A percentile compares a stretch with the other conserved stretches of the same genome.
phyloP scores from a whole-genome alignment of 805 yeast species.

The Metschnikowia cubensis region DNA sequence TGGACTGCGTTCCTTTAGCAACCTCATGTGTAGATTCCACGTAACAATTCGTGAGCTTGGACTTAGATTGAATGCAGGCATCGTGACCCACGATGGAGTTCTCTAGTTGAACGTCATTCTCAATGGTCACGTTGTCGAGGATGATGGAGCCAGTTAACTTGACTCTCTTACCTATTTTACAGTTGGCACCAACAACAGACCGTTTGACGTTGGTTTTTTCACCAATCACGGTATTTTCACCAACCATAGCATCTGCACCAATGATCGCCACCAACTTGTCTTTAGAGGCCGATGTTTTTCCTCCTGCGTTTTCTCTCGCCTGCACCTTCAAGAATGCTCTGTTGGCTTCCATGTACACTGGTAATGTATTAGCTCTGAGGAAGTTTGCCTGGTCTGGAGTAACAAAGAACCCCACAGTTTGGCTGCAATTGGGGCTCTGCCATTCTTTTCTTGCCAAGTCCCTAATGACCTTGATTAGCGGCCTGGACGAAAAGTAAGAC shows the following conservation, averaged over 20 bases:
- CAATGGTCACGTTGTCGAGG: constrained; percentile 65
- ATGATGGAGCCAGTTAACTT: constrained; percentile 84
- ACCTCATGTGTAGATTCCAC: constrained; percentile 79
- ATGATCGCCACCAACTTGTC: constrained; percentile 65
- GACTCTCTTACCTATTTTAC: constrained; percentile 80
- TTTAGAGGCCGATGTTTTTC: constrained; percentile 30
- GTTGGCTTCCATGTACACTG: constrained; percentile 87
- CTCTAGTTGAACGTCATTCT: constrained; percentile 76
- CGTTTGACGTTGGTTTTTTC: constrained; percentile 86
- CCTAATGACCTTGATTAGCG: constrained; percentile 67
- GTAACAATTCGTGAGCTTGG: constrained; percentile 72
- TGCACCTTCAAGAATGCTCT: constrained; percentile 65
- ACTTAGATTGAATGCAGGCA: constrained; percentile 60
- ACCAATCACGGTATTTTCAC: constrained; percentile 60
- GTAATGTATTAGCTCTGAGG: constrained; percentile 71
- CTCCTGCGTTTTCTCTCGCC: constrained; percentile 41
- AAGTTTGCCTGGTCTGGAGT: constrained; percentile 69
- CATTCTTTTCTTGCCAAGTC: constrained; percentile 90
- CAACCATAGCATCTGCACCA: constrained; percentile 84
- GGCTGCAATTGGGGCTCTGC: constrained; percentile 62
- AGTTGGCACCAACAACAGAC: constrained; percentile 70
- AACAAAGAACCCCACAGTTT: constrained; percentile 64
- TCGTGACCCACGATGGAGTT: constrained; percentile 80
- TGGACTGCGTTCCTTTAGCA: constrained; percentile 47
- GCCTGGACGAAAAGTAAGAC: constrained; percentile 39